Conservation (phyloP, 352 stramenopile genomes). For the Halophytophthora polymorphica region DNA sequence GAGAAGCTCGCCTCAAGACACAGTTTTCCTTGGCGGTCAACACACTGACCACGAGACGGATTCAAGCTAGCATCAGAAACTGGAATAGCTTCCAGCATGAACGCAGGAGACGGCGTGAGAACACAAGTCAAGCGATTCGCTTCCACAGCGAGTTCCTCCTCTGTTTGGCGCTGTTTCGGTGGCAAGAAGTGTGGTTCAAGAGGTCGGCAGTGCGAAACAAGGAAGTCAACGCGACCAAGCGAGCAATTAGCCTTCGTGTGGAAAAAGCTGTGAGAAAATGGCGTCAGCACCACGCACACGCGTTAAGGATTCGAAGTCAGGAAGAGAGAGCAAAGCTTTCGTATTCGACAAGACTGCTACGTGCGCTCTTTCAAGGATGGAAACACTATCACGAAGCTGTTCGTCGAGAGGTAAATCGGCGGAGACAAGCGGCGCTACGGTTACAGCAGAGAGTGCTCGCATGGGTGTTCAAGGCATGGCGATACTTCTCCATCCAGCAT, state of each 20-base stretch:
- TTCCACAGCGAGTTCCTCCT: conserved; percentile 31
- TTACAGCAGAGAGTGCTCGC: conserved; percentile 9
- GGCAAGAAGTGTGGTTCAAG: conserved; percentile 25
- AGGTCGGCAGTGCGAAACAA: conserved; percentile 8
- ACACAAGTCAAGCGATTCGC: conserved; percentile 8
- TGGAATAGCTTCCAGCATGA: conserved; percentile 12
- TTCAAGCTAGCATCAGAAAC: conserved; percentile 6
- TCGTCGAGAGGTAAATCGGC: conserved; percentile 11
- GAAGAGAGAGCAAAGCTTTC: conserved; percentile 4
- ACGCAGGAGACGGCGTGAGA: conserved; percentile 4
- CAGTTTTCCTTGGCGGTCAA: neutral
- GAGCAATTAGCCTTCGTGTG: conserved; percentile 12
- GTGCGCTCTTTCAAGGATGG: conserved; percentile 9
- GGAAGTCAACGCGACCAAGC: neutral
- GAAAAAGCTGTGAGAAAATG: conserved; percentile 10
- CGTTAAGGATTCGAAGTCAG: conserved; percentile 1
- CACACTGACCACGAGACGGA: conserved; percentile 2
- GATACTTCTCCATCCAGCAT: neutral
- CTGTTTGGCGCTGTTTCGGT: conserved; percentile 24
- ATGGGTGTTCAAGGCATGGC: conserved; percentile 15
- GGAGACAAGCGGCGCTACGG: conserved; percentile 1
- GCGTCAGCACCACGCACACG: conserved; percentile 2
- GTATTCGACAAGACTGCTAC: neutral
- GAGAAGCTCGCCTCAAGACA: neutral
- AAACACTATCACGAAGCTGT: conserved; percentile 4